A percentile compares a stretch with the other conserved stretches of the same genome.
Conservation (phyloP, 2,329 filamentous ascomycete species). For the Alternaria viburni region DNA sequence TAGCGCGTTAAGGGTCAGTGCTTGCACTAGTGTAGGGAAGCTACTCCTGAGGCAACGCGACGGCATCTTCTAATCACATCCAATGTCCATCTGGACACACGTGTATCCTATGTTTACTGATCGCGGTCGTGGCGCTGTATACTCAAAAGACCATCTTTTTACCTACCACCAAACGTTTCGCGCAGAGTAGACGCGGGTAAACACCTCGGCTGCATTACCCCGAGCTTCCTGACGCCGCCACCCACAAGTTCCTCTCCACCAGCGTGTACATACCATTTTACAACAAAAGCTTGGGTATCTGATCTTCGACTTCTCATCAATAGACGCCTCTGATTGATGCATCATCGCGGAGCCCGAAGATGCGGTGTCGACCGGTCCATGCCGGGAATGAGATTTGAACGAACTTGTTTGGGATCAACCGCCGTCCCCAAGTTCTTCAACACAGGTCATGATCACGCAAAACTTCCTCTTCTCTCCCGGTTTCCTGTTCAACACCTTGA, state of each 20-base stretch:
- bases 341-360: neutral
- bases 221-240: neutral
- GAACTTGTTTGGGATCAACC: neutral
- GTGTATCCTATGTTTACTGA: neutral
- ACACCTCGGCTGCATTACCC: neutral
- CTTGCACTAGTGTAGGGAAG: neutral
- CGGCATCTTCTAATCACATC: neutral
- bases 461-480: neutral
- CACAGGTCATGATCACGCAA: slow-evolving; percentile 1
- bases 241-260: neutral
- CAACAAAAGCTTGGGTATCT: neutral
- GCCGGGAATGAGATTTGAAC: neutral
- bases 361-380: neutral
- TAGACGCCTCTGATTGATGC: neutral
- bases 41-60: neutral
- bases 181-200: neutral
- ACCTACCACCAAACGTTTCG: neutral
- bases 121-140: neutral
- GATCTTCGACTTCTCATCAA: neutral
- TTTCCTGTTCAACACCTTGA: slow-evolving; percentile 3
- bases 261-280: neutral
- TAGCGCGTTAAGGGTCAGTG: neutral
- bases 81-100: neutral
- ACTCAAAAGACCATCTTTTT: neutral
- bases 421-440: neutral